Percentiles rank a stretch among this genome's conserved stretches.
These are phyloP conservation scores for Plasmodium yoelii DNA, from an alignment of 169 alveolate genomes.

Conservation along the genomic window DNA sequence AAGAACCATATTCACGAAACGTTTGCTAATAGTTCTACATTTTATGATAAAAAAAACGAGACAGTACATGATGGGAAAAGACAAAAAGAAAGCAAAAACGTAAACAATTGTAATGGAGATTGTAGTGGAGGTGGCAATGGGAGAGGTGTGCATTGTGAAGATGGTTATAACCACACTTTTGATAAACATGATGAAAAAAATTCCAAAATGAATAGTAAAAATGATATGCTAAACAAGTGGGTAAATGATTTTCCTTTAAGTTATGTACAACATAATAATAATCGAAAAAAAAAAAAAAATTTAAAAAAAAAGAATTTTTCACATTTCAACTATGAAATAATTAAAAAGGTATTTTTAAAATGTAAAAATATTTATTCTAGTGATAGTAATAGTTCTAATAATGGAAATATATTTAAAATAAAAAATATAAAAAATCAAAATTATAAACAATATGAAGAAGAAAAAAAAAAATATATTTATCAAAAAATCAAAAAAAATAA, in stretches of 20 bases:
- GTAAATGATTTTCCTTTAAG: neutral
- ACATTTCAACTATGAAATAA: conserved; percentile 6
- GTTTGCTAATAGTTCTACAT: neutral
- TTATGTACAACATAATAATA: too few species aligned
- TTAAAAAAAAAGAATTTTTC: conserved; percentile 10
- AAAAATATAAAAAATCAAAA: conserved; percentile 24
- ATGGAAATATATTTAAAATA: conserved; percentile 7
- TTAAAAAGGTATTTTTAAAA: conserved; percentile 30
- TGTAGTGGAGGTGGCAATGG: too few species aligned
- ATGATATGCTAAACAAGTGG: neutral
- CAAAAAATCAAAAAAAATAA: neutral
- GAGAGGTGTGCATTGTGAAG: too few species aligned
- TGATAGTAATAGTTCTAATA: conserved; percentile 24
- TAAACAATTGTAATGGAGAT: too few species aligned
- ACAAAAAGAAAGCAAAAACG: neutral
- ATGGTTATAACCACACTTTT: neutral
- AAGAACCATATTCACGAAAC: neutral
- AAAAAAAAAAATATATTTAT: neutral
- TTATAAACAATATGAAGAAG: conserved; percentile 37
- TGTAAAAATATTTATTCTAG: conserved; percentile 40
- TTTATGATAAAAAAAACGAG: neutral
- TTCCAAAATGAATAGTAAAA: neutral
- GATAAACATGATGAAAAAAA: too few species aligned
- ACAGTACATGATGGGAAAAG: neutral
- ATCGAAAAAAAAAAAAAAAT: neutral